Percentiles rank a stretch among this genome's conserved stretches.
These are phyloP conservation scores for Macroventuria anomochaeta DNA, from an alignment of 2,329 filamentous ascomycete species.

Conservation along the genomic window DNA sequence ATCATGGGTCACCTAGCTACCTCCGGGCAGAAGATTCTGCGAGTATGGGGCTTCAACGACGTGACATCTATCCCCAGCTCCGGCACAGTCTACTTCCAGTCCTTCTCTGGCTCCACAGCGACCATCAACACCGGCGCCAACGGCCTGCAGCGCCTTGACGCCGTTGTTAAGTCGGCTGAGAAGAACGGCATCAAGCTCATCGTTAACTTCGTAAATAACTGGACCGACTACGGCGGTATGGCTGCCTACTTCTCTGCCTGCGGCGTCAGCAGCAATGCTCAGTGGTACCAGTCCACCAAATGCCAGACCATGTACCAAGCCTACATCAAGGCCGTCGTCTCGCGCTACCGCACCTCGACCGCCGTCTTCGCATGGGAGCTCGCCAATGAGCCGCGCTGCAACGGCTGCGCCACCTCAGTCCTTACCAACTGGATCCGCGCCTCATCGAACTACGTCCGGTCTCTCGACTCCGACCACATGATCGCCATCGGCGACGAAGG, in stretches of 20 bases:
- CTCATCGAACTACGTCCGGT: constrained; percentile 63
- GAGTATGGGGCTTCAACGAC: constrained; percentile 70
- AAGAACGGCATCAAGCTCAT: constrained; percentile 61
- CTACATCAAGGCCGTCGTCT: constrained; percentile 59
- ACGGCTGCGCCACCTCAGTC: constrained; percentile 47
- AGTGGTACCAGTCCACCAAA: constrained; percentile 53
- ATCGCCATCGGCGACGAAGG: constrained; percentile 62
- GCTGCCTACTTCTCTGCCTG: constrained; percentile 64
- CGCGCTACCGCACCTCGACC: constrained; percentile 56
- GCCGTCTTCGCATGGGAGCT: constrained; percentile 64
- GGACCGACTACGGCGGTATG: constrained; percentile 66
- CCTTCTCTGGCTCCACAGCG: constrained; percentile 56
- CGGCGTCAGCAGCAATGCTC: constrained; percentile 59
- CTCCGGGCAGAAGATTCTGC: constrained; percentile 64
- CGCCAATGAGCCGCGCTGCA: constrained; percentile 54
- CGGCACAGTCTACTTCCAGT: constrained; percentile 62
- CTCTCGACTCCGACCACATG: constrained; percentile 60
- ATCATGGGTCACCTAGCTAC: constrained; percentile 54
- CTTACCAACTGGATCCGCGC: constrained; percentile 60
- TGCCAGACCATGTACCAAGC: constrained; percentile 60
- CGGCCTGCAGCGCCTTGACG: constrained; percentile 57
- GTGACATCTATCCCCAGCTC: constrained; percentile 53
- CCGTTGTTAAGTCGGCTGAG: constrained; percentile 59
- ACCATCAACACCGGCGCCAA: constrained; percentile 56
- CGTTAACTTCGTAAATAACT: constrained; percentile 63